These are phyloP conservation scores for Chondrostereum purpureum DNA, from an alignment of 1,284 basidiomycete species.

Conservation along the genomic window DNA sequence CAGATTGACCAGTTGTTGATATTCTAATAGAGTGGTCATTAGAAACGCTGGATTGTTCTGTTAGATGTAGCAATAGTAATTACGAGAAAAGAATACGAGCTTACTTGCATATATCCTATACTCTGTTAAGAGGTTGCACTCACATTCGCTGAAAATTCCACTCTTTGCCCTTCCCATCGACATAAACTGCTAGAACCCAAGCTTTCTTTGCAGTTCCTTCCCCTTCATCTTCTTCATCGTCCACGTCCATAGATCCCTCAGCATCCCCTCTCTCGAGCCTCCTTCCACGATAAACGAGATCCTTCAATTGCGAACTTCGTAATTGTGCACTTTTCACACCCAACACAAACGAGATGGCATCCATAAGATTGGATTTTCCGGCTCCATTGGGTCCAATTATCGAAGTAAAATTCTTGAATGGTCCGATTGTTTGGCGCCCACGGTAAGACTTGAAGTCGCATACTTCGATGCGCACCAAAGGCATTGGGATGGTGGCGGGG, in stretches of 20 bases:
- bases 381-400: constrained; percentile 99
- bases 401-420: constrained; percentile 90
- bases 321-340: constrained; percentile 93
- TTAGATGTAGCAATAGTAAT: too few species aligned
- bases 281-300: constrained; percentile 91
- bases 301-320: constrained; percentile 88
- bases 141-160: constrained; percentile 90
- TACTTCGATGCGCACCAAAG: constrained; percentile 74
- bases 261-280: constrained; percentile 56
- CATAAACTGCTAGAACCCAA: constrained; percentile 91
- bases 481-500: constrained; percentile 40
- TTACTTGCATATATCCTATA: too few species aligned
- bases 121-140: constrained; percentile 29
- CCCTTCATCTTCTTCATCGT: constrained; percentile 53
- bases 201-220: constrained; percentile 87
- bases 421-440: constrained; percentile 83
- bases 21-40: constrained; percentile 48
- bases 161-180: constrained; percentile 72
- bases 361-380: constrained; percentile 99
- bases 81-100: background rate
- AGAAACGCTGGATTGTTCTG: too few species aligned
- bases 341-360: constrained; percentile 98
- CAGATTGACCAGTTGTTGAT: constrained; percentile 77
- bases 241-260: constrained; percentile 41
- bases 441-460: constrained; percentile 94